These are phyloP conservation scores for Corynascus novoguineensis DNA, from an alignment of 495 filamentous ascomycete genomes.

Conservation along the genomic window DNA sequence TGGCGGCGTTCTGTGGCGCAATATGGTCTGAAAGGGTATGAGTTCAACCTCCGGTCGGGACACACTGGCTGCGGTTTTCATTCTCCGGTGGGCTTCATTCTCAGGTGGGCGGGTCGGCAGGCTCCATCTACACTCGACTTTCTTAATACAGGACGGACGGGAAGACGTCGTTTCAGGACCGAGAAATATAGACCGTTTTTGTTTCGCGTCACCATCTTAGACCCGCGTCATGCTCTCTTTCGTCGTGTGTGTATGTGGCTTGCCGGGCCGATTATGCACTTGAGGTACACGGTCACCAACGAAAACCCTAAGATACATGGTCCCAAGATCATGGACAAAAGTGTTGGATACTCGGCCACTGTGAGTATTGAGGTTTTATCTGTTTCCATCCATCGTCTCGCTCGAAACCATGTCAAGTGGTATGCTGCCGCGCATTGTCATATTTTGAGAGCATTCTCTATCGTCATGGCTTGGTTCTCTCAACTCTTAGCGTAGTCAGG, in stretches of 20 bases:
- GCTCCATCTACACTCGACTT: not conserved
- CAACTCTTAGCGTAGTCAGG: too few species aligned
- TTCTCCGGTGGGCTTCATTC: not conserved
- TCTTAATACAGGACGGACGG: not conserved
- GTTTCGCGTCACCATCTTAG: not conserved
- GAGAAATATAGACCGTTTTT: conserved; percentile 11
- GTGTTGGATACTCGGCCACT: too few species aligned
- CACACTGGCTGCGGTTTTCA: not conserved
- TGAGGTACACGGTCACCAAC: too few species aligned
- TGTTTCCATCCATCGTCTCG: not conserved
- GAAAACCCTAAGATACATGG: too few species aligned
- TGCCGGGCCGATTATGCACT: too few species aligned
- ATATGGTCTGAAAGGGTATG: not conserved
- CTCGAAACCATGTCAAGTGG: too few species aligned
- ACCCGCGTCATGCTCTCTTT: not conserved
- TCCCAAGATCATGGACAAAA: too few species aligned
- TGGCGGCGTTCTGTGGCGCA: conserved; percentile 31
- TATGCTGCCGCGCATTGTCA: too few species aligned
- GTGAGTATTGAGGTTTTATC: too few species aligned
- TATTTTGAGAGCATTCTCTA: too few species aligned
- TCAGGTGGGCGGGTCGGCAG: not conserved
- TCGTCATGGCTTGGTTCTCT: too few species aligned
- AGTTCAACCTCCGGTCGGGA: not conserved
- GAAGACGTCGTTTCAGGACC: not conserved
- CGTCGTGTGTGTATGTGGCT: not conserved